These are phyloP conservation scores for Spathaspora girioi DNA, from an alignment of 805 yeast species.

Conservation along the genomic window DNA sequence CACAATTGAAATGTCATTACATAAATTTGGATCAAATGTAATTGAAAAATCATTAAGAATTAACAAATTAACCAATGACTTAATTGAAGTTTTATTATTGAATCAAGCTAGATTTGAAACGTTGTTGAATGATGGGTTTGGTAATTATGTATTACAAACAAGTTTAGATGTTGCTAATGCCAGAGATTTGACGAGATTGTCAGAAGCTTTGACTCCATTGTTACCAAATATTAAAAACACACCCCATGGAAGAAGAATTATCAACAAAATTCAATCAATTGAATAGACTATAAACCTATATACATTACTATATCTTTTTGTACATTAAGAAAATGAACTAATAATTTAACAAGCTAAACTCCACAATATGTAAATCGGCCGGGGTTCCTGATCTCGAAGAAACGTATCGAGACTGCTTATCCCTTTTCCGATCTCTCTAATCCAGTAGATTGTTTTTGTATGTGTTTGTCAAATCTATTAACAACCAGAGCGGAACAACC, in stretches of 20 bases:
- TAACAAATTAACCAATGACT: conserved; percentile 40
- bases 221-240: conserved; percentile 79
- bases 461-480: no score
- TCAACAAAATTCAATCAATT: conserved; percentile 51
- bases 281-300: background rate
- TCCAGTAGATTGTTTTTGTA: no score
- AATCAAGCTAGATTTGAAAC: conserved; percentile 29
- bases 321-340: background rate
- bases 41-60: conserved; percentile 54
- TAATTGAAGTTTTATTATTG: conserved; percentile 42
- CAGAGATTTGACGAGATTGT: conserved; percentile 50
- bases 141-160: conserved; percentile 58
- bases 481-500: no score
- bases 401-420: no score
- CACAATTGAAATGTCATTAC: conserved; percentile 47
- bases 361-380: background rate
- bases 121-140: conserved; percentile 54
- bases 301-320: background rate
- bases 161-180: conserved; percentile 53
- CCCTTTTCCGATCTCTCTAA: no score
- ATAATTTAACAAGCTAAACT: background rate
- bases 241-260: conserved; percentile 93
- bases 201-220: conserved; percentile 64
- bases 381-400: no score
- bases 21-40: conserved; percentile 59